phyloP scores from a whole-genome alignment of 2,329 filamentous ascomycete species.

The Beauveria sp. region DNA sequence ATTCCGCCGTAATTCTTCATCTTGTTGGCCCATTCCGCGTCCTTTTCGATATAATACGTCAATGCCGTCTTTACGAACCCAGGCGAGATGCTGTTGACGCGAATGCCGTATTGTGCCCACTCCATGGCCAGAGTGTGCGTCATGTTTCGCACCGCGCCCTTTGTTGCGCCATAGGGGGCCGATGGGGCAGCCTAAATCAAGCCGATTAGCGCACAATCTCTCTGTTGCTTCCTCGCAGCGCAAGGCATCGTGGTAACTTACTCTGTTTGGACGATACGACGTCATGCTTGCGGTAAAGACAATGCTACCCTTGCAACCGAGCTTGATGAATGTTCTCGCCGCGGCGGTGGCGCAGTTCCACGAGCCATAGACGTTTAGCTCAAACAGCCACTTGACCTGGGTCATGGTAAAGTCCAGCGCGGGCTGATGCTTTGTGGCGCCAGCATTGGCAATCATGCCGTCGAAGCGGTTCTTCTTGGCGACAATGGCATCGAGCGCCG shows the following conservation, averaged over 20 bases:
- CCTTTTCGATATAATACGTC: conserved; percentile 43
- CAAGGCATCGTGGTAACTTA: not conserved
- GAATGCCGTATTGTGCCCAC: conserved; percentile 38
- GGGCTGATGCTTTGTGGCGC: conserved; percentile 42
- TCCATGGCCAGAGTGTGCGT: conserved; percentile 37
- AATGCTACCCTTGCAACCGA: conserved; percentile 26
- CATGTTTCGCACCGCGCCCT: conserved; percentile 35
- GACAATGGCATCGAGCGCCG: conserved; percentile 33
- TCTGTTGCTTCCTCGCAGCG: not conserved
- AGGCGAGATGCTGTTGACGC: conserved; percentile 40
- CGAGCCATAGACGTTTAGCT: conserved; percentile 39
- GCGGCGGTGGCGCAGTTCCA: conserved; percentile 38
- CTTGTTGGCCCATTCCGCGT: conserved; percentile 47
- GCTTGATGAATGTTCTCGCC: conserved; percentile 32
- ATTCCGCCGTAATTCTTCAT: conserved; percentile 53
- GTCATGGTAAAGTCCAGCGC: conserved; percentile 32
- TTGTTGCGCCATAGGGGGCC: conserved; percentile 38
- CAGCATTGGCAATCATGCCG: conserved; percentile 43
- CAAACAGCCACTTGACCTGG: conserved; percentile 26
- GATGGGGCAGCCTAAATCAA: conserved; percentile 35
- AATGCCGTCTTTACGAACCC: conserved; percentile 21
- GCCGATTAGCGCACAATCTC: not conserved
- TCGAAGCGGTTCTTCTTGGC: conserved; percentile 32
- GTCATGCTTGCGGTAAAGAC: conserved; percentile 42
- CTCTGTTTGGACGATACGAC: conserved; percentile 38